These are phyloP conservation scores for Corymbia maculata DNA, from an alignment of 345 rosid species.

Conservation along the genomic window DNA sequence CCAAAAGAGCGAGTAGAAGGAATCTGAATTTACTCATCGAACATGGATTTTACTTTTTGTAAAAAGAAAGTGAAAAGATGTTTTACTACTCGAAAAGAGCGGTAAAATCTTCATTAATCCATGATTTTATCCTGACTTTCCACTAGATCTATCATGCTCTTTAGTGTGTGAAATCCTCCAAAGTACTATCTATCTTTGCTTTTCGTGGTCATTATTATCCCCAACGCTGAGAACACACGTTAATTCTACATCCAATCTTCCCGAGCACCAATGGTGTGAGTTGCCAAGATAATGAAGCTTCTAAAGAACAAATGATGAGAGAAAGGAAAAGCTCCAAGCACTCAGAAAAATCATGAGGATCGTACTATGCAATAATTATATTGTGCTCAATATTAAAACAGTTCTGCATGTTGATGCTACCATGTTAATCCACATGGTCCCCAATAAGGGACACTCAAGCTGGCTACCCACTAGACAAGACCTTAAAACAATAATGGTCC, in stretches of 20 bases:
- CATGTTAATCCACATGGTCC: constrained; percentile 48
- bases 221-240: not conserved
- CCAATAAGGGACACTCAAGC: constrained; percentile 18
- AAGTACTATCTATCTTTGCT: not conserved
- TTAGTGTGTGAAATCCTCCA: not conserved
- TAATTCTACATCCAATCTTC: not conserved
- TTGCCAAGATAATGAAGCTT: not conserved
- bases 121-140: not conserved
- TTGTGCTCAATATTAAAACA: not conserved
- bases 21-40: not conserved
- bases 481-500: not conserved
- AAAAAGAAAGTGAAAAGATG: not conserved
- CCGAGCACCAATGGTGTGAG: not conserved
- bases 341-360: not conserved
- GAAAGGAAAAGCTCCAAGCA: constrained; percentile 3
- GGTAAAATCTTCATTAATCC: not conserved
- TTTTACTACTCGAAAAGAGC: rapidly evolving
- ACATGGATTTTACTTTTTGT: not conserved
- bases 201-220: not conserved
- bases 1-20: not conserved
- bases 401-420: constrained; percentile 2
- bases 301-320: not conserved
- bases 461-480: constrained; percentile 27
- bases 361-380: constrained; percentile 8
- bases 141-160: not conserved